Conservation (phyloP, 2,329 filamentous ascomycete genomes). For the Aureobasidium pullulans region DNA sequence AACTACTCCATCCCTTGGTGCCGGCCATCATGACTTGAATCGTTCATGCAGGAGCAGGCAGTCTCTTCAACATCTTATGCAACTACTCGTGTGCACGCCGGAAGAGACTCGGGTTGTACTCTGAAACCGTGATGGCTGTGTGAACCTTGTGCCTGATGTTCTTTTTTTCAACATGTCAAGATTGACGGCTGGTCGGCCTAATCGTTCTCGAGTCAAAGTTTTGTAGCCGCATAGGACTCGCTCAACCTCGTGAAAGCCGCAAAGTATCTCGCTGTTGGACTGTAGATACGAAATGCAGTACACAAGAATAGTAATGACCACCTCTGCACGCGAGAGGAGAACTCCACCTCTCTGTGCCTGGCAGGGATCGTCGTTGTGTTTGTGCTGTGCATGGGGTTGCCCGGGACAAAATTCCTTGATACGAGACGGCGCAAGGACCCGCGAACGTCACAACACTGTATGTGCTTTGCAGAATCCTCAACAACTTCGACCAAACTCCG, state of each 20-base stretch:
- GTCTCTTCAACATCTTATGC: not conserved
- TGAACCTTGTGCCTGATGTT: not conserved
- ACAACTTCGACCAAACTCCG: not conserved
- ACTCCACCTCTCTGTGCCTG: not conserved
- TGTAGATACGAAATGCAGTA: not conserved
- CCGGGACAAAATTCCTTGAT: constrained; percentile 1
- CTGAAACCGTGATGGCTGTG: not conserved
- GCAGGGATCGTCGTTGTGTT: not conserved
- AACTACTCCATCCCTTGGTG: not conserved
- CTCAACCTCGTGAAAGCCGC: not conserved
- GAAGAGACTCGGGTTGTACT: not conserved
- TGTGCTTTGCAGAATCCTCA: constrained; percentile 1
- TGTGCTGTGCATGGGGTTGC: constrained; percentile 8
- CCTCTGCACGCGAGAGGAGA: not conserved
- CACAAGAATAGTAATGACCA: not conserved
- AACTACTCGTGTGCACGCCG: not conserved
- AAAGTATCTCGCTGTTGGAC: not conserved
- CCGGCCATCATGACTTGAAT: not conserved
- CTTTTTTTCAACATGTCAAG: not conserved
- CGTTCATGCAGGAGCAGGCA: not conserved
- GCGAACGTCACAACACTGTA: not conserved
- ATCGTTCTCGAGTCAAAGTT: not conserved
- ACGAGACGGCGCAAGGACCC: constrained; percentile 1
- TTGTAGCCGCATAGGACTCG: not conserved
- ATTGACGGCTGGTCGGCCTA: not conserved